Evolutionary conservation across 257 asterid genomes (phyloP), one percentile per base, ranked within the genome.

Genomic region (Petunia axillaris): DNA sequence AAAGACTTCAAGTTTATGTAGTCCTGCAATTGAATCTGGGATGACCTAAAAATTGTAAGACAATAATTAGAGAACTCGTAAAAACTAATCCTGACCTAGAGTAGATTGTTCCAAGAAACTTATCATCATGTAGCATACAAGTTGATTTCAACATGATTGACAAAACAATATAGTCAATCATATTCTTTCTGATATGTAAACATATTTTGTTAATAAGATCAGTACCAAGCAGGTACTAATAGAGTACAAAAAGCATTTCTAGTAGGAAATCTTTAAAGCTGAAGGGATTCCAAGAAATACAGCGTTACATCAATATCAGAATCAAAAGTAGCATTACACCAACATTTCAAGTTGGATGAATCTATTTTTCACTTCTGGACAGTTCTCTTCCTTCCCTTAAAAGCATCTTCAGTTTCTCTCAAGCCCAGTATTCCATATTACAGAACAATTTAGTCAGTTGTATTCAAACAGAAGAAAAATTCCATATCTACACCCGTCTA

Each of bases 21-120:
- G 86, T 40, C 90, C 89, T 13, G 89, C 85, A 77, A 92, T 76
- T 57, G 97, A 87, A 79, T 91, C 93, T 10, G 96, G 97, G 67
- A 92, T 55, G 8, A 81, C 79, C 97, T 92, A 85, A 79, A 6
- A 11, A 55, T 13, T 66, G 82, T 65, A 59, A 59, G 35, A 25
- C 3, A 36, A 15, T 14, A 14, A 59, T 59, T 59, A 2, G 1
- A 3, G 64, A 25, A 25, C 25, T 25, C 25, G 0, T 25, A 25
- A 25, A 25, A 25, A 25, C 25, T 25, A 9, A 75, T 1, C 44
- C 73, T 65, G 40, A 88, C 94, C 92, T 90, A 73, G 10, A 90
- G 86, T 46, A 80, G 88, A 86, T 90, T 90, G 4, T 25, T 25
- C 25, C 25, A 25, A 25, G 25, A 25, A 25, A 25, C 25, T 25